Conservation (phyloP, 1,284 basidiomycete genomes). For the Fomitopsis pinicola region DNA sequence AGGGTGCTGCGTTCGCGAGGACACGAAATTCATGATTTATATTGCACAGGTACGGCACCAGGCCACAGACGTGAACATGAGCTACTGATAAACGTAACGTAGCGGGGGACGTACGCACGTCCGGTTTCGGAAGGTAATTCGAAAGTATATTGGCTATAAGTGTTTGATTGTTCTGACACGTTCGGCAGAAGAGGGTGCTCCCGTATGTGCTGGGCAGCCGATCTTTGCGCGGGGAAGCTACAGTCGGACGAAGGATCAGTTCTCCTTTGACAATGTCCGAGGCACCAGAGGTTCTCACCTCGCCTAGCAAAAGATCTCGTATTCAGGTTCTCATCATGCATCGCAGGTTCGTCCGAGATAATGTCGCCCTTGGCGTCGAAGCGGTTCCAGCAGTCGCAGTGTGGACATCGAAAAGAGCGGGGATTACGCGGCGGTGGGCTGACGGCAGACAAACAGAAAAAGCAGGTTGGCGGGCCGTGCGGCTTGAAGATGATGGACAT, state of each 20-base stretch:
- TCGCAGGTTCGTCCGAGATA: conserved; percentile 80
- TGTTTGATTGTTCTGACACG: conserved; percentile 87
- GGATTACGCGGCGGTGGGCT: conserved; percentile 40
- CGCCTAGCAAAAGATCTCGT: conserved; percentile 66
- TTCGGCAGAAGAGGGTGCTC: conserved; percentile 72
- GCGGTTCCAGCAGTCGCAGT: conserved; percentile 71
- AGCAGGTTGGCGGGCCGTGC: conserved; percentile 41
- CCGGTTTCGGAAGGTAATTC: conserved; percentile 75
- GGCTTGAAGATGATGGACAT: conserved; percentile 33
- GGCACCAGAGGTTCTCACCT: conserved; percentile 41
- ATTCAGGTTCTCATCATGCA: conserved; percentile 78
- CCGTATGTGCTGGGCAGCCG: conserved; percentile 57
- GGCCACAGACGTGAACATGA: not conserved
- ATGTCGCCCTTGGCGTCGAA: conserved; percentile 71
- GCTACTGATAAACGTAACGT: conserved; percentile 1
- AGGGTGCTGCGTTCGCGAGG: conserved; percentile 48
- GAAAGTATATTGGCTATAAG: conserved; percentile 82
- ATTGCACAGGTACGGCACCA: not conserved
- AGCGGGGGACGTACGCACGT: conserved; percentile 37
- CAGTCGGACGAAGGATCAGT: conserved; percentile 2
- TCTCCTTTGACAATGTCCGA: not conserved
- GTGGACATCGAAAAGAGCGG: conserved; percentile 57
- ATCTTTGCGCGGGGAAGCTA: conserved; percentile 66
- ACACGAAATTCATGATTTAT: not conserved
- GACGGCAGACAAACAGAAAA: conserved; percentile 59